These are phyloP conservation scores for Priceomyces haplophilus DNA, from an alignment of 805 yeast species.

Conservation along the genomic window DNA sequence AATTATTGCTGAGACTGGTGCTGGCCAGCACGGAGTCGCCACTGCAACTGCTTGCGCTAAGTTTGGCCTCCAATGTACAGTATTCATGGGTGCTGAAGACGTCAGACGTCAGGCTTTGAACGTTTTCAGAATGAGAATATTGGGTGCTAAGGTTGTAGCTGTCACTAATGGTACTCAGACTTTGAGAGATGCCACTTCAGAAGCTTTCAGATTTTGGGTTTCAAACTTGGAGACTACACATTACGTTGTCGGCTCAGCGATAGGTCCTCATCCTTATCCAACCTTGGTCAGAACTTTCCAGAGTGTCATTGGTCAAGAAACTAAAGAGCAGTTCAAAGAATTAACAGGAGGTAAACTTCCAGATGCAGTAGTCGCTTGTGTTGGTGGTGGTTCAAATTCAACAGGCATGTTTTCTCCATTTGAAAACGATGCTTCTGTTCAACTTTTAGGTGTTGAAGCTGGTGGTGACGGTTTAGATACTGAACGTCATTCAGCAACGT, in stretches of 20 bases:
- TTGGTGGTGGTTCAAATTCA: slow-evolving; percentile 98
- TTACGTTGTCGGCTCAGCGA: slow-evolving; percentile 96
- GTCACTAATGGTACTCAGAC: slow-evolving; percentile 95
- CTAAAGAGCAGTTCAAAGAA: slow-evolving; percentile 82
- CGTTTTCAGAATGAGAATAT: slow-evolving; percentile 93
- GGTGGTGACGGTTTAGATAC: slow-evolving; percentile 97
- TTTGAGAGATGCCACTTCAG: slow-evolving; percentile 95
- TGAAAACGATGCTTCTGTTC: slow-evolving; percentile 74
- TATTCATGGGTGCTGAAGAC: slow-evolving; percentile 99
- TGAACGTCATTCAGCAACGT: slow-evolving; percentile 86
- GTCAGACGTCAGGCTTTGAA: slow-evolving; percentile 97
- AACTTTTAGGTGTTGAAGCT: slow-evolving; percentile 92
- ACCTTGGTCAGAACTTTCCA: slow-evolving; percentile 98
- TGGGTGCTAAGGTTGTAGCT: slow-evolving; percentile 94
- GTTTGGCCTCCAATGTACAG: slow-evolving; percentile 89
- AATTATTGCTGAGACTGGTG: slow-evolving; percentile 88
- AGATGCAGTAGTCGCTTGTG: slow-evolving; percentile 95
- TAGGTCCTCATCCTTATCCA: slow-evolving; percentile 99
- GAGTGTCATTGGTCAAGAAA: slow-evolving; percentile 92
- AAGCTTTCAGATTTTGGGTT: slow-evolving; percentile 96
- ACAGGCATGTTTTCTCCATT: slow-evolving; percentile 96
- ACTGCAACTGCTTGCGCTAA: slow-evolving; percentile 91
- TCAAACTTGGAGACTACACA: slow-evolving; percentile 82
- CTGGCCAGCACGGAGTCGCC: slow-evolving; percentile 93
- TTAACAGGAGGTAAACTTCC: slow-evolving; percentile 82